Base-by-base conservation (phyloP, 352 stramenopile genomes). In the Salisapilia sapeloensis region DNA sequence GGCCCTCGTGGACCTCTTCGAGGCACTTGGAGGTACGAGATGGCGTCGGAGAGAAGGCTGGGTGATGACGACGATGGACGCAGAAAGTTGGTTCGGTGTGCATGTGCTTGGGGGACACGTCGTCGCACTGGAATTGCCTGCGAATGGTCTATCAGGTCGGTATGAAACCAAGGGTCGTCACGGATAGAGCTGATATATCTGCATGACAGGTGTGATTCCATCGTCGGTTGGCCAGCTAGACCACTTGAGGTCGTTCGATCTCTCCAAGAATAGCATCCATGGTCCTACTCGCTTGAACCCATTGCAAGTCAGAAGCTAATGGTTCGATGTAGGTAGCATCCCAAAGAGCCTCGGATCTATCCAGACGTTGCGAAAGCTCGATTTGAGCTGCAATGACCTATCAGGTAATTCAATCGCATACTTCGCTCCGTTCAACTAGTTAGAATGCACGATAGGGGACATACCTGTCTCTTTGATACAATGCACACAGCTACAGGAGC, bases 341-440 rank as follows among this genome's bases (percentile, higher is more conserved):
- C 64, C 72, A 16, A 38, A 37, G 26, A 54, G 50, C 18, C 29
- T 91, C 2, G 61, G 63, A 8, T 50, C 51, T 14, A 62, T 91
- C 17, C 44, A 42, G 17, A 48, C 29, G n/a, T 44, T 91, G 27
- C 50, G 63, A 11, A 50, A 50, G 6, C 9, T 91, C 21, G 66
- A 91, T 41, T 43, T 91, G 33, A 91, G 75, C 51, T 84, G 63
- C 56, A 91, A 91, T 27, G 59, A 85, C 38, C 44, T 87, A 8
- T 53, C 52, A 35, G 60, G 60, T 72, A 9, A 9, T 40, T 31
- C 6, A 18, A 35, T n/a, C 24, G 13, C 6, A 13, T 12, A 19
- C 6, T 2, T 31, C n/a, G 32, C 23, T 4, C 11, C 11, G 17
- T 10, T 35, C 5, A 4, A 19, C 24, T 15, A 18, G 3, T 22